Percentiles rank a stretch among this genome's conserved stretches.
Evolutionary conservation across 2,329 filamentous ascomycete genomes (phyloP).

Genomic region (Juglanconis sp.): DNA sequence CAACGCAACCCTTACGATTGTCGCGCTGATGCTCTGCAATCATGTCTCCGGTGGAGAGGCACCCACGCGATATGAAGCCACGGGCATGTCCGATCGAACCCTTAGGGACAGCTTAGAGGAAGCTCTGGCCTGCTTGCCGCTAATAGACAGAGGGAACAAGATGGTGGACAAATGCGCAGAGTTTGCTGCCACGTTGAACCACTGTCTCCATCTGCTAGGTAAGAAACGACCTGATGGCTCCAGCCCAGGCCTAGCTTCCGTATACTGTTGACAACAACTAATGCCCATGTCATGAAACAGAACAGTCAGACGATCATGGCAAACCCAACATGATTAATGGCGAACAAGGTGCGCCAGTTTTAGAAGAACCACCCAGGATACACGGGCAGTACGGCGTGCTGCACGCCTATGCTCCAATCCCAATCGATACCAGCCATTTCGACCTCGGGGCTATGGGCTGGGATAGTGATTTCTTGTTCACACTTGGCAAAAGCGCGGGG

Average conservation of each 20-base stretch:
- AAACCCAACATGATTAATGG: not conserved
- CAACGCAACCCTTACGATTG: slow-evolving; percentile 21
- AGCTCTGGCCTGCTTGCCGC: slow-evolving; percentile 13
- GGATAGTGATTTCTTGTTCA: slow-evolving; percentile 9
- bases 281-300: not conserved
- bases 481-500: slow-evolving; percentile 1
- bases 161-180: slow-evolving; percentile 20
- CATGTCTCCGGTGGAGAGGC: slow-evolving; percentile 1
- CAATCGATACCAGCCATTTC: slow-evolving; percentile 9
- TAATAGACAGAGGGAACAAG: slow-evolving; percentile 17
- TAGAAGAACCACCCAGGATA: not conserved
- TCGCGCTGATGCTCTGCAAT: slow-evolving; percentile 14
- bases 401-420: slow-evolving; percentile 8
- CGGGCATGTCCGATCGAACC: slow-evolving; percentile 6
- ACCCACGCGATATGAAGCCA: not conserved
- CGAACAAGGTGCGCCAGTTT: not conserved
- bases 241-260: not conserved
- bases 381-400: not conserved
- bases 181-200: slow-evolving; percentile 10
- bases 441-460: slow-evolving; percentile 13
- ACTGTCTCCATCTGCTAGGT: slow-evolving; percentile 16
- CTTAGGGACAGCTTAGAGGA: slow-evolving; percentile 4
- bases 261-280: not conserved
- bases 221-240: not conserved
- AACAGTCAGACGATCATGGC: not conserved